Conservation (phyloP, 306 rosid species). For the Rosa chinensis region DNA sequence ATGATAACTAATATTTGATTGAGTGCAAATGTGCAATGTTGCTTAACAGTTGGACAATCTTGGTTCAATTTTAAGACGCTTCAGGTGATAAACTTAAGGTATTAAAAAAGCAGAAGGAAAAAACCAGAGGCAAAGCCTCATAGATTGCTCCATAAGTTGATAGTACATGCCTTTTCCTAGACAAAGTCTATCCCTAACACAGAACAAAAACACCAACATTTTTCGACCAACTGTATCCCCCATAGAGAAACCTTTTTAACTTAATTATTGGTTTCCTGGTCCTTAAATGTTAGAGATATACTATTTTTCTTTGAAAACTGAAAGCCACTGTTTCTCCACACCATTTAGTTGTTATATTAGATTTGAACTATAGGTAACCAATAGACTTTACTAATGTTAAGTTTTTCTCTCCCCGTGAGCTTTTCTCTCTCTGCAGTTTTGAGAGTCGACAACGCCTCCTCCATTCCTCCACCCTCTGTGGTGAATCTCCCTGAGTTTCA, state of each 20-base stretch:
- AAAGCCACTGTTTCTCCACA: not conserved
- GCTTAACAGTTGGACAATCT: not conserved
- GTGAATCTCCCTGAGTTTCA: too few relatives aligned
- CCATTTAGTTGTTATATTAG: not conserved
- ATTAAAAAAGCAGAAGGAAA: not conserved
- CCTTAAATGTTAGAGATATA: not conserved
- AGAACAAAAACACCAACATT: too few relatives aligned
- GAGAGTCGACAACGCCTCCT: too few relatives aligned
- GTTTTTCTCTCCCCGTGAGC: too few relatives aligned
- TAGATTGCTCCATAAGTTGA: too few relatives aligned
- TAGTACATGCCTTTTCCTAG: too few relatives aligned
- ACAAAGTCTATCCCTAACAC: too few relatives aligned
- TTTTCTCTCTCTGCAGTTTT: too few relatives aligned
- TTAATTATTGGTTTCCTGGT: not conserved
- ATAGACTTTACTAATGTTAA: not conserved
- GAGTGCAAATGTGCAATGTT: not conserved
- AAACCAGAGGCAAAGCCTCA: not conserved
- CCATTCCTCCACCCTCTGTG: too few relatives aligned
- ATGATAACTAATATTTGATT: not conserved
- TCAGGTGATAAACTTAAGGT: not conserved
- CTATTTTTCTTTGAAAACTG: not conserved
- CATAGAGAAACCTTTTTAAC: not conserved
- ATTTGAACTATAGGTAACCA: too few relatives aligned
- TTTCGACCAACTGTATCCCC: too few relatives aligned
- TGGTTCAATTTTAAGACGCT: not conserved